Percentiles rank a stretch among this genome's conserved stretches.
Evolutionary conservation across 495 filamentous ascomycete genomes (phyloP).

Genomic region (Penicillium ucsense): DNA sequence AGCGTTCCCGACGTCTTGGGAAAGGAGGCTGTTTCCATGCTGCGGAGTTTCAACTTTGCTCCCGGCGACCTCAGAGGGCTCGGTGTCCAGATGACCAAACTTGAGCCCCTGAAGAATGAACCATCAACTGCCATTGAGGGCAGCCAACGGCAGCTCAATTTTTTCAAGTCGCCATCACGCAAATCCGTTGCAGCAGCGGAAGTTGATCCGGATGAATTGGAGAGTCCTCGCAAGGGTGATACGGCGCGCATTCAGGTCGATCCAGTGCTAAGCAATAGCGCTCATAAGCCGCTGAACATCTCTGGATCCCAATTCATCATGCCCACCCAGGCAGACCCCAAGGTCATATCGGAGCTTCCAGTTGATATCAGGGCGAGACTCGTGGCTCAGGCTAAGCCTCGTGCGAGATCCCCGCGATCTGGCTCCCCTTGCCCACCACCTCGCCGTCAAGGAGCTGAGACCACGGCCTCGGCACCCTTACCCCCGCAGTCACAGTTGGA

Average conservation of each 20-base stretch:
- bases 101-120: slow-evolving; percentile 62
- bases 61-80: slow-evolving; percentile 86
- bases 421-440: slow-evolving; percentile 23
- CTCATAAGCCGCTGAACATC: slow-evolving; percentile 62
- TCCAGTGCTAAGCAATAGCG: slow-evolving; percentile 41
- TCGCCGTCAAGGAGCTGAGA: slow-evolving; percentile 6
- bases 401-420: slow-evolving; percentile 13
- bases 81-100: slow-evolving; percentile 83
- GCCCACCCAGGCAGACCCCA: slow-evolving; percentile 67
- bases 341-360: slow-evolving; percentile 67
- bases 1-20: slow-evolving; percentile 58
- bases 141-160: slow-evolving; percentile 55
- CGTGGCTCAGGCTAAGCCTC: slow-evolving; percentile 37
- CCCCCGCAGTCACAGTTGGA: slow-evolving; percentile 55
- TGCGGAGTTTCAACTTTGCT: slow-evolving; percentile 72
- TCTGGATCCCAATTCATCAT: slow-evolving; percentile 81
- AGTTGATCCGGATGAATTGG: slow-evolving; percentile 45
- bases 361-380: slow-evolving; percentile 69
- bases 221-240: slow-evolving; percentile 59
- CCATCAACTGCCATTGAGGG: slow-evolving; percentile 34
- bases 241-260: slow-evolving; percentile 35
- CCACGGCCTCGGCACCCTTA: slow-evolving; percentile 14
- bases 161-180: slow-evolving; percentile 36
- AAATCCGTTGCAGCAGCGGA: slow-evolving; percentile 12
- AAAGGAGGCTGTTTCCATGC: slow-evolving; percentile 72